A percentile compares a stretch with the other conserved stretches of the same genome.
Conservation (phyloP, 768 basidiomycete species). For the Baorangia bicolor region DNA sequence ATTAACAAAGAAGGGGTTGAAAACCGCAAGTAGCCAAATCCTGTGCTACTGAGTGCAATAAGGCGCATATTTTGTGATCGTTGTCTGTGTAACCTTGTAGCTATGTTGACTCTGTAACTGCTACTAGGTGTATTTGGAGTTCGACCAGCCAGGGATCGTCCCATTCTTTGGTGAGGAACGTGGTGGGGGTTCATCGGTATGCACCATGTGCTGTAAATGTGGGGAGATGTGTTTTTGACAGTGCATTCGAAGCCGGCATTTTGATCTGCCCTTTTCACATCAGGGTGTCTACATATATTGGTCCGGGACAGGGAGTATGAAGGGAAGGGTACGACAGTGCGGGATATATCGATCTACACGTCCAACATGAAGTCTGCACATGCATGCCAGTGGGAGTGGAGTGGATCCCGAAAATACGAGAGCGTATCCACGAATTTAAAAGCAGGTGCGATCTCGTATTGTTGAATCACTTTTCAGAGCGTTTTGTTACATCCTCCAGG, state of each 20-base stretch:
- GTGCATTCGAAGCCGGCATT: background rate
- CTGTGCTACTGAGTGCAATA: too few species aligned
- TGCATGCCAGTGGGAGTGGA: background rate
- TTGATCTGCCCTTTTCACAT: background rate
- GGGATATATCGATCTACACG: background rate
- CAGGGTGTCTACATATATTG: constrained; percentile 18
- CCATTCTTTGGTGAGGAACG: constrained; percentile 50
- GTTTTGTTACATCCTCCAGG: background rate
- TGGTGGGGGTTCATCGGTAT: constrained; percentile 33
- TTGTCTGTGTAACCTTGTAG: too few species aligned
- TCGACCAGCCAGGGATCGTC: constrained; percentile 50
- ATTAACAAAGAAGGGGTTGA: too few species aligned
- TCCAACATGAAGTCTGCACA: too few species aligned
- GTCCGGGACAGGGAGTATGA: background rate
- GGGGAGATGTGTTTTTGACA: constrained; percentile 1
- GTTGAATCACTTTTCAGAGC: background rate
- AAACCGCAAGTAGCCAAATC: too few species aligned
- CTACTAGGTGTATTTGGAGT: too few species aligned
- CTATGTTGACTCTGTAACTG: too few species aligned
- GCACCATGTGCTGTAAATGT: constrained; percentile 41
- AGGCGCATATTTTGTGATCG: too few species aligned
- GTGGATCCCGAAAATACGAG: background rate
- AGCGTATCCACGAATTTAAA: background rate
- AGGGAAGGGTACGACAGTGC: too few species aligned
- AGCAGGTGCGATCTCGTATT: too few species aligned